Evolutionary conservation across 257 asterid genomes (phyloP).

Genomic region (Buddleja alternifolia): DNA sequence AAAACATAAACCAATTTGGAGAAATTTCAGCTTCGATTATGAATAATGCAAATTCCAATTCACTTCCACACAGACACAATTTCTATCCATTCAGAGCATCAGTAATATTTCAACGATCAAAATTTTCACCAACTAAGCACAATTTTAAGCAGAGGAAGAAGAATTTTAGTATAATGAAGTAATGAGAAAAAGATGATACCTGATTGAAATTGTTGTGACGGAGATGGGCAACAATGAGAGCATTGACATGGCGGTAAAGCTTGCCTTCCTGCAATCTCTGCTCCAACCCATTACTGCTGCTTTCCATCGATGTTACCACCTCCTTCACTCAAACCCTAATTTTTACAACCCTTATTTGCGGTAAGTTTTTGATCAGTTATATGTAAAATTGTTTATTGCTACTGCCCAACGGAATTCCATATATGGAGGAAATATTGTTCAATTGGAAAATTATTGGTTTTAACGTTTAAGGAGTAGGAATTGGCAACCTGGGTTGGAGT

Average conservation of each 20-base stretch:
- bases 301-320: conserved; percentile 35
- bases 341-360: conserved; percentile 27
- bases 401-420: too few species aligned
- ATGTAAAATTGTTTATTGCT: not conserved
- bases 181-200: conserved; percentile 35
- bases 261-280: conserved; percentile 69
- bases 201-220: conserved; percentile 76
- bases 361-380: conserved; percentile 7
- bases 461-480: too few species aligned
- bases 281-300: conserved; percentile 55
- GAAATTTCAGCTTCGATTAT: not conserved
- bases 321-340: not conserved
- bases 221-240: conserved; percentile 80
- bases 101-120: not conserved
- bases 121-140: not conserved
- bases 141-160: not conserved
- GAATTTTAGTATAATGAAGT: too few species aligned
- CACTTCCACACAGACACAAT: not conserved
- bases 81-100: not conserved
- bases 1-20: conserved; percentile 4
- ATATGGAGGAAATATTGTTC: not conserved
- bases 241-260: conserved; percentile 69
- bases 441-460: not conserved
- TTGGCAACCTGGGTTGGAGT: too few species aligned
- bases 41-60: conserved; percentile 7